Evolutionary conservation across 2,329 filamentous ascomycete genomes (phyloP).

Genomic region (Penicillium thymicola): DNA sequence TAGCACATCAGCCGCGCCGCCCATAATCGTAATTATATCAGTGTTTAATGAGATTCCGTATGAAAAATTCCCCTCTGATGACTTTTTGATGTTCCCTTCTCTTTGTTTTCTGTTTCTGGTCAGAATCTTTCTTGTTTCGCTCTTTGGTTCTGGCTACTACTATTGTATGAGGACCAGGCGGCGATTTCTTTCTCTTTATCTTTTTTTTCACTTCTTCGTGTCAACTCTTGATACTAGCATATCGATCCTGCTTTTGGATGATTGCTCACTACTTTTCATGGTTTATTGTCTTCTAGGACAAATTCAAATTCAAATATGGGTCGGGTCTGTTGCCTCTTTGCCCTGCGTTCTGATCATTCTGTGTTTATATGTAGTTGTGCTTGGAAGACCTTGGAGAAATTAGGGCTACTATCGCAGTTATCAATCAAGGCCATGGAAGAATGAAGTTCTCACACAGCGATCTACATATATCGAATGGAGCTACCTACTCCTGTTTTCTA

Average conservation of each 20-base stretch:
- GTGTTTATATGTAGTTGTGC: neutral
- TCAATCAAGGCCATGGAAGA: neutral
- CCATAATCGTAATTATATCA: conserved; percentile 20
- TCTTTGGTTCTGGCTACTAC: neutral
- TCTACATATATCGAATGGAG: neutral
- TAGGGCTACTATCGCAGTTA: neutral
- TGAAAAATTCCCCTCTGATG: conserved; percentile 20
- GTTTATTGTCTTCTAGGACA: neutral
- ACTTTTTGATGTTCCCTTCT: conserved; percentile 4
- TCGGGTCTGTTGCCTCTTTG: neutral
- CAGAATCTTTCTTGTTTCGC: conserved; percentile 7
- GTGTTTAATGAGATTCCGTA: conserved; percentile 21
- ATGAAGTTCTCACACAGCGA: neutral
- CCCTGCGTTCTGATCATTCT: neutral
- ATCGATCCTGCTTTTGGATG: neutral
- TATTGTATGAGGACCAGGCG: neutral
- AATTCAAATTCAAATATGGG: neutral
- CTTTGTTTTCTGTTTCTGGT: neutral
- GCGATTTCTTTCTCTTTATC: neutral
- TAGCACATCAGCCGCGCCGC: conserved; percentile 1
- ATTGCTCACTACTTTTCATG: neutral
- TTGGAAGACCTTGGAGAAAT: neutral
- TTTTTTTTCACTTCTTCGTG: conserved; percentile 1
- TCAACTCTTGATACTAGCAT: neutral
- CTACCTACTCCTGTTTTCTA: neutral